These are phyloP conservation scores for Quercus mongolica DNA, from an alignment of 306 rosid species.

Conservation along the genomic window DNA sequence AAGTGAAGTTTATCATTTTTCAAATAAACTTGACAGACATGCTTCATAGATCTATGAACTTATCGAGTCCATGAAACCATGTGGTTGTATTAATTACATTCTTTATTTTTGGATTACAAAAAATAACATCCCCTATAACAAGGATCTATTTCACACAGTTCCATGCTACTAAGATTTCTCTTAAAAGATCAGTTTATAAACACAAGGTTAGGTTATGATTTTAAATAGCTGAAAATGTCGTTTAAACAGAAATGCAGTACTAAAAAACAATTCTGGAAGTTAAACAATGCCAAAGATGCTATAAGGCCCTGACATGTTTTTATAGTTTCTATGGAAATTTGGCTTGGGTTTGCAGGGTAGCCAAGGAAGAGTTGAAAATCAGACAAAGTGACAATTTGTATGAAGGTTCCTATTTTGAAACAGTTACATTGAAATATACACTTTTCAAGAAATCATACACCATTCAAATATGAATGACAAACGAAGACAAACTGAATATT, in stretches of 20 bases:
- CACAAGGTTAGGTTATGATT: conserved; percentile 28
- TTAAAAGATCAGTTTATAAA: conserved; percentile 20
- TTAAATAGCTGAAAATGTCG: conserved; percentile 20
- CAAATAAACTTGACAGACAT: conserved; percentile 69
- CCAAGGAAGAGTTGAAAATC: not conserved
- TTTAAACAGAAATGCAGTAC: conserved; percentile 5
- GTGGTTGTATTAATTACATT: conserved; percentile 24
- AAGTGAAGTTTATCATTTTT: conserved; percentile 20
- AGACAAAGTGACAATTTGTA: not conserved
- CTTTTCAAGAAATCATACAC: conserved; percentile 8
- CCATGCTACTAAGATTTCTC: conserved; percentile 37
- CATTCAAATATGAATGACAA: conserved; percentile 20
- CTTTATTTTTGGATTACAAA: conserved; percentile 41
- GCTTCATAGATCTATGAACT: conserved; percentile 51
- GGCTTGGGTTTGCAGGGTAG: not conserved
- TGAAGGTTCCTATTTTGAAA: conserved; percentile 1
- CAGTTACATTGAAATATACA: conserved; percentile 4
- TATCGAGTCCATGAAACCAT: conserved; percentile 2
- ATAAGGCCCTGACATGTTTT: conserved; percentile 8
- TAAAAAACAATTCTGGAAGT: not conserved
- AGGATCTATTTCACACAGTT: conserved; percentile 29
- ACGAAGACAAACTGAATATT: conserved; percentile 42
- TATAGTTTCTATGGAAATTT: not conserved
- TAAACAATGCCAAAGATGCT: not conserved
- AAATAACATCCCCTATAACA: conserved; percentile 30